These are phyloP conservation scores for Plasmodium relictum DNA, from an alignment of 169 alveolate species.

Conservation along the genomic window DNA sequence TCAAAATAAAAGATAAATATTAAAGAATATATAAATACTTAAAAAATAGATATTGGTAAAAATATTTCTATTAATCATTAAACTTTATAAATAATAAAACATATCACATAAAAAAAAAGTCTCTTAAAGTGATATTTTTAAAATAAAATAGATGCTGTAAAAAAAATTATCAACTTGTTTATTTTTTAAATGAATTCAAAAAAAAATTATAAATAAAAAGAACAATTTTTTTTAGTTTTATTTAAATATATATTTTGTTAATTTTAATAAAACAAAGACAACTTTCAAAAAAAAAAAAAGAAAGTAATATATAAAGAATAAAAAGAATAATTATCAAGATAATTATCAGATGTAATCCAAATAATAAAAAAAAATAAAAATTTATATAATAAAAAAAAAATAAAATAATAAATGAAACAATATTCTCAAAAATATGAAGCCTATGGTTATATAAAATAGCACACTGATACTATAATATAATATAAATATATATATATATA, in stretches of 20 bases:
- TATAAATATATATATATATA: no score
- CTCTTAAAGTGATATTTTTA: neutral
- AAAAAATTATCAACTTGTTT: neutral
- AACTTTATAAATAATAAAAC: neutral
- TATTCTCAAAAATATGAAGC: no score
- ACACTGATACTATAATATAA: no score
- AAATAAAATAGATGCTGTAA: neutral
- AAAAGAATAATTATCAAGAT: neutral
- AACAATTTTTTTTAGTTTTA: neutral
- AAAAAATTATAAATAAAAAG: neutral
- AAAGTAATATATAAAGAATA: neutral
- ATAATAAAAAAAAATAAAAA: neutral
- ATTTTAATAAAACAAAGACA: slow-evolving; percentile 1
- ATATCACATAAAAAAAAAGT: slow-evolving; percentile 1
- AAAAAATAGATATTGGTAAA: neutral
- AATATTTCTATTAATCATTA: neutral
- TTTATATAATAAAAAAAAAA: neutral
- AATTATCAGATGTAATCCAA: neutral
- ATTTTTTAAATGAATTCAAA: neutral
- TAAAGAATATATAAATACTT: neutral
- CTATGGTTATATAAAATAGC: slow-evolving; percentile 1
- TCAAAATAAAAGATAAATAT: neutral
- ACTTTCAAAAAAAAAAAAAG: slow-evolving; percentile 8
- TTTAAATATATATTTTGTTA: neutral
- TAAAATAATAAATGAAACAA: neutral